Evolutionary conservation across 1,284 basidiomycete species (phyloP).

Genomic region (Tetrapyrgos nigripes): DNA sequence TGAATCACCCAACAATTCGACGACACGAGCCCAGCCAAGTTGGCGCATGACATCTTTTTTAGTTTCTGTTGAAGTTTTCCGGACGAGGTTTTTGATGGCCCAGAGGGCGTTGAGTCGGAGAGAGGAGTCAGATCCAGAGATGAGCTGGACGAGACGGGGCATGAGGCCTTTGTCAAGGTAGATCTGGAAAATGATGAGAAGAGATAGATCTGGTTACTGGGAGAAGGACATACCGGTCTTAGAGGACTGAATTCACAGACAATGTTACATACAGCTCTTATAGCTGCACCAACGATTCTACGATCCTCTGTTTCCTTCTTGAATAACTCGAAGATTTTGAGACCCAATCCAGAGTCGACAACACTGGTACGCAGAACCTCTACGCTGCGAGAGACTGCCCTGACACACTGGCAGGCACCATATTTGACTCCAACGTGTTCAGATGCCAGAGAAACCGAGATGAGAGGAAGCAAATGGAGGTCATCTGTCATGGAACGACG

Average conservation of each 20-base stretch:
- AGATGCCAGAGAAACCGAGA: slow-evolving; percentile 63
- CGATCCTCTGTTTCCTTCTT: slow-evolving; percentile 65
- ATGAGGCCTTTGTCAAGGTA: slow-evolving; percentile 72
- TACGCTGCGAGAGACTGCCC: slow-evolving; percentile 82
- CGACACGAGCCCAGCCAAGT: slow-evolving; percentile 64
- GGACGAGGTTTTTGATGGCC: slow-evolving; percentile 82
- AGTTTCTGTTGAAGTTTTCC: slow-evolving; percentile 61
- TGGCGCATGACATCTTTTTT: slow-evolving; percentile 70
- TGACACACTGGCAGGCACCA: slow-evolving; percentile 83
- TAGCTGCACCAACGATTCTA: slow-evolving; percentile 75
- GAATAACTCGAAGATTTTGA: slow-evolving; percentile 70
- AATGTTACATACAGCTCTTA: slow-evolving; percentile 84
- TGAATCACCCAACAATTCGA: slow-evolving; percentile 48
- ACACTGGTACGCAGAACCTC: slow-evolving; percentile 83
- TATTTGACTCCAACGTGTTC: slow-evolving; percentile 79
- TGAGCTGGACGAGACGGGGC: slow-evolving; percentile 63
- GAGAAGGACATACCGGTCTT: slow-evolving; percentile 56
- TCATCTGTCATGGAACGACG: slow-evolving; percentile 70
- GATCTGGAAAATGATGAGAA: slow-evolving; percentile 40
- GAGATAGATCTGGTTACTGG: not conserved
- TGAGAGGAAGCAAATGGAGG: slow-evolving; percentile 49
- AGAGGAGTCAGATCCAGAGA: slow-evolving; percentile 33
- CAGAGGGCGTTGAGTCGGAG: slow-evolving; percentile 77
- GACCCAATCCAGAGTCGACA: slow-evolving; percentile 81
- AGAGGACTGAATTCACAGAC: slow-evolving; percentile 89